Base-by-base conservation (phyloP, 2,329 filamentous ascomycete species). In the Colletotrichum sp. region DNA sequence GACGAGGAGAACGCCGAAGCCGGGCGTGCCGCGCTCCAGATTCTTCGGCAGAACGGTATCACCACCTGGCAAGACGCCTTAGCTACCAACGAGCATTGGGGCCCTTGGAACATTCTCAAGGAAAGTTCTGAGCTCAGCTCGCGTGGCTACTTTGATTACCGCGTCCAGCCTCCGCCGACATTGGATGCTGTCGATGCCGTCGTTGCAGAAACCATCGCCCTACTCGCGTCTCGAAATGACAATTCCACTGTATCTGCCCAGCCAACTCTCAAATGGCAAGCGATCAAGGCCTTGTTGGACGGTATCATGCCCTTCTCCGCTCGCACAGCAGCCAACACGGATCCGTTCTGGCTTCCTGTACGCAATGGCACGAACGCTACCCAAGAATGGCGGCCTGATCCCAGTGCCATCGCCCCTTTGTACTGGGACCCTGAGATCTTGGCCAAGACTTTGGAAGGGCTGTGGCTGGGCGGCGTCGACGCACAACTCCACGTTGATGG, bases 401-500 rank as follows among this genome's bases (percentile, higher is more conserved):
- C 43, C 26, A n/a, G 39, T 3, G 18, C 59, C 12, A n/a, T 65
- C 9, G 59, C 43, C 21, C 88, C 87, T 88, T 63, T 82, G 1
- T 82, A 82, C 68, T 82, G 80, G 80, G 73, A 76, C 18, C 71
- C 77, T 3, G 79, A 78, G 6, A 68, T 81, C 9, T 79, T 82
- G 4, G 77, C 74, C 10, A 78, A 78, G 65, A 82, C 81, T 0
- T 69, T 82, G 0, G 80, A 81, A 43, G 43, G 74, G 3, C 39
- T 81, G 1, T 81, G 81, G 39, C 77, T 8, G 10, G 14, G 26
- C 59, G 39, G 30, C 3, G 61, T 65, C 18, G 68, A 71, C 9
- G 68, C 59, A 7, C 80, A 82, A 52, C 59, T 82, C 6, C 81
- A 82, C 9, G 74, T 76, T 0, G 78, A 80, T 5, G 81, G 81